phyloP scores from a whole-genome alignment of 1,284 basidiomycete genomes.

The Golubevia pallescens region DNA sequence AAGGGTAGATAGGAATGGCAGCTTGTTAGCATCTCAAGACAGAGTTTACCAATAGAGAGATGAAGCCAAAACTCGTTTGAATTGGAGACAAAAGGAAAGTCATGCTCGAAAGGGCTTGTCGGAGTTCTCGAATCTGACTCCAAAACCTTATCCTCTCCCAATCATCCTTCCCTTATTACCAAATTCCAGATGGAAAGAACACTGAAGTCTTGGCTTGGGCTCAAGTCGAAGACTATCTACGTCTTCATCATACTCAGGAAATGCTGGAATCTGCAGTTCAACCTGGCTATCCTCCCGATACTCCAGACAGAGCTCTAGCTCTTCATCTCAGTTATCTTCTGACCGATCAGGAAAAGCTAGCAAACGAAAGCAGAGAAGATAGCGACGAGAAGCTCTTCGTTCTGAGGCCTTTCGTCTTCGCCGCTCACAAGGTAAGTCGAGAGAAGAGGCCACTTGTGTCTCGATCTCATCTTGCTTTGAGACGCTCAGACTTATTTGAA shows the following conservation, averaged over 20 bases:
- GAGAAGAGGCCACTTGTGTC: neutral
- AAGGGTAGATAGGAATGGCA: no score
- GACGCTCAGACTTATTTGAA: neutral
- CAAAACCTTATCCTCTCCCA: neutral
- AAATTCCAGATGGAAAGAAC: constrained; percentile 33
- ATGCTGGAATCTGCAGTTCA: constrained; percentile 34
- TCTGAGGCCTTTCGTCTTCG: constrained; percentile 69
- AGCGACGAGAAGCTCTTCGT: constrained; percentile 68
- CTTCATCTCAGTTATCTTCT: constrained; percentile 49
- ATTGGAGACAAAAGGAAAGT: no score
- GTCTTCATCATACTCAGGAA: constrained; percentile 29
- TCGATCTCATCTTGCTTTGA: neutral
- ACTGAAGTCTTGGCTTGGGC: constrained; percentile 37
- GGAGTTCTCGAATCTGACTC: no score
- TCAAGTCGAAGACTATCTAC: constrained; percentile 32
- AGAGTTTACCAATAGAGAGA: no score
- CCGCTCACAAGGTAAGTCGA: constrained; percentile 66
- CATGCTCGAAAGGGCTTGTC: no score
- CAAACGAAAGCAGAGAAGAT: constrained; percentile 63
- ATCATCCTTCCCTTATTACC: neutral
- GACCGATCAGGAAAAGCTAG: constrained; percentile 35
- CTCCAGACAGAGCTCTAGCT: constrained; percentile 42
- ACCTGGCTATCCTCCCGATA: constrained; percentile 45
- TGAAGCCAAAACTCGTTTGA: no score
- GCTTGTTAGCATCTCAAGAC: no score